Percentiles rank a stretch among this genome's conserved stretches.
Evolutionary conservation across 2,329 filamentous ascomycete species (phyloP).

Genomic region (Xylaria sp.): DNA sequence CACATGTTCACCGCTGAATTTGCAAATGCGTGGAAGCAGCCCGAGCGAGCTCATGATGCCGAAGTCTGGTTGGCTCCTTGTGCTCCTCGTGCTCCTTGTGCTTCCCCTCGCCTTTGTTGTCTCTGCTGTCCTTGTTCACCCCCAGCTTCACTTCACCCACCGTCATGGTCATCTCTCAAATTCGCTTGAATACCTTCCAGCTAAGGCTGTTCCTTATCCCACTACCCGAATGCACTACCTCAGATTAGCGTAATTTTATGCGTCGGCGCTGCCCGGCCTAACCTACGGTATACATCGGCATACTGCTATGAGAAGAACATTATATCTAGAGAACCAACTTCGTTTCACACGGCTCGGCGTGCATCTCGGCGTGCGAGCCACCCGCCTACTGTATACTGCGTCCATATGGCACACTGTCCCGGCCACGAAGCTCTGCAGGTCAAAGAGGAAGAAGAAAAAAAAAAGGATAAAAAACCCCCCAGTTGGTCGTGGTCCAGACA

Average conservation of each 20-base stretch:
- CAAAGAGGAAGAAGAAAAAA: not conserved
- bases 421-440: slow-evolving; percentile 27
- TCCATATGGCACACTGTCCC: slow-evolving; percentile 11
- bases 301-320: slow-evolving; percentile 2
- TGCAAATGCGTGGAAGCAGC: not conserved
- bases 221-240: not conserved
- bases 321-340: slow-evolving; percentile 3
- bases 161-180: not conserved
- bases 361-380: slow-evolving; percentile 29
- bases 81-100: not conserved
- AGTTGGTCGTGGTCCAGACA: slow-evolving; percentile 29
- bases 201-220: not conserved
- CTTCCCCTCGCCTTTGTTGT: not conserved
- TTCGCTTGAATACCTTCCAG: not conserved
- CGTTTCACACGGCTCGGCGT: slow-evolving; percentile 30
- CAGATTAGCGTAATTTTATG: slow-evolving; percentile 2
- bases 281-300: not conserved
- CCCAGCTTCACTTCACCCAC: not conserved
- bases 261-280: slow-evolving; percentile 6
- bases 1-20: slow-evolving; percentile 17
- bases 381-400: slow-evolving; percentile 1
- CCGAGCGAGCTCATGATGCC: not conserved
- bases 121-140: not conserved
- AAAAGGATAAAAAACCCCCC: not conserved
- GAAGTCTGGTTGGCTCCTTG: not conserved